These are phyloP conservation scores for Pythium scleroteichum DNA, from an alignment of 352 stramenopile species.

Conservation along the genomic window DNA sequence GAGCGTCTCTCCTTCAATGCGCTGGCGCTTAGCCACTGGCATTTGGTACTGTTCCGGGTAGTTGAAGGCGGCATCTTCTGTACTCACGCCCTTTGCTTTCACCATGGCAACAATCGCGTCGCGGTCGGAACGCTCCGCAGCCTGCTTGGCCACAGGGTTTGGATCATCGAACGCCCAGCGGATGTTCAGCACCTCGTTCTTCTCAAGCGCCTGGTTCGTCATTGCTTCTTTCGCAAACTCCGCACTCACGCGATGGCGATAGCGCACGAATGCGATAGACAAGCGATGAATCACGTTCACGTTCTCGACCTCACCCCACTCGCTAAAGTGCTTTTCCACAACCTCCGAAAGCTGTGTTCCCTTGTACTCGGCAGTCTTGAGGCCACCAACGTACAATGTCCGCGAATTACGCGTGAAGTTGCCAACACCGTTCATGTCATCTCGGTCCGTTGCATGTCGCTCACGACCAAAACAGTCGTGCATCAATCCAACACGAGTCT, in stretches of 20 bases:
- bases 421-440: conserved; percentile 93
- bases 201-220: conserved; percentile 86
- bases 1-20: conserved; percentile 58
- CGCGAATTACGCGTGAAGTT: conserved; percentile 91
- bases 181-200: conserved; percentile 90
- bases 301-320: conserved; percentile 94
- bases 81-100: conserved; percentile 61
- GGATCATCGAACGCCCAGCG: conserved; percentile 93
- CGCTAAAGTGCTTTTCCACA: conserved; percentile 88
- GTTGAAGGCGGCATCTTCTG: conserved; percentile 65
- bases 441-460: conserved; percentile 87
- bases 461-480: conserved; percentile 93
- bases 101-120: conserved; percentile 90
- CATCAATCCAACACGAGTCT: conserved; percentile 82
- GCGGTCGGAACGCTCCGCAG: conserved; percentile 79
- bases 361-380: conserved; percentile 62
- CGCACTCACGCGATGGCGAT: conserved; percentile 72
- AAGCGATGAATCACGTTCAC: conserved; percentile 93
- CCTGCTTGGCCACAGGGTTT: conserved; percentile 91
- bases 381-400: conserved; percentile 90
- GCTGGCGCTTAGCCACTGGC: conserved; percentile 65
- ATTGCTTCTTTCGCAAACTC: conserved; percentile 91
- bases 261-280: conserved; percentile 91
- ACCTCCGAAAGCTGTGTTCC: conserved; percentile 58
- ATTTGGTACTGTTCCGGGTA: conserved; percentile 82